Conservation (phyloP, 2,329 filamentous ascomycete species). For the Coniochaeta sp. region DNA sequence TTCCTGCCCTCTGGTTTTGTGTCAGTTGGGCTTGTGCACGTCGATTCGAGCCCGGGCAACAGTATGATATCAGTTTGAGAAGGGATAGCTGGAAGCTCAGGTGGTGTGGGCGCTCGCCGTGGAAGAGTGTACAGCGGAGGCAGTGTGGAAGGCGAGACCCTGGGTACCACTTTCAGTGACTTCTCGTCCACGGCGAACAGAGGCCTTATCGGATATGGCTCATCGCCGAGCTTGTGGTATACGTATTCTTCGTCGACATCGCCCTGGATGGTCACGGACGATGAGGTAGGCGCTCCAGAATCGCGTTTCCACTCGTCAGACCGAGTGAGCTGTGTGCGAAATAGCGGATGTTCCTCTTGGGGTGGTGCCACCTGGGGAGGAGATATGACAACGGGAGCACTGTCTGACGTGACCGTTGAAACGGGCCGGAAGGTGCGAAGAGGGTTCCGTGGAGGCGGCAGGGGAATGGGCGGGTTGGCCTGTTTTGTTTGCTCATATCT, state of each 20-base stretch:
- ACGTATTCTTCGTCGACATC: constrained; percentile 20
- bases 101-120: constrained; percentile 1
- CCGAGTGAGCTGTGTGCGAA: constrained; percentile 23
- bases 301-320: constrained; percentile 43
- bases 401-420: constrained; percentile 13
- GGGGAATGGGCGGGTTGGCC: constrained; percentile 48
- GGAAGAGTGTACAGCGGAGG: constrained; percentile 20
- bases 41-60: not conserved
- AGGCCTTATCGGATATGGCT: not conserved
- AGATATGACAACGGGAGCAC: constrained; percentile 21
- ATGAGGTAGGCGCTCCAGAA: constrained; percentile 41
- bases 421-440: constrained; percentile 21
- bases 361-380: constrained; percentile 32
- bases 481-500: constrained; percentile 55
- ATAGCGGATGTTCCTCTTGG: constrained; percentile 44
- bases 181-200: not conserved
- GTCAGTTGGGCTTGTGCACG: not conserved
- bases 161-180: not conserved
- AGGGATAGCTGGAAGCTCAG: not conserved
- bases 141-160: constrained; percentile 19
- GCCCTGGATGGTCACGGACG: constrained; percentile 28
- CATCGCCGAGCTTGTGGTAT: constrained; percentile 10
- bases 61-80: not conserved
- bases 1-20: not conserved
- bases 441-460: constrained; percentile 35